Conservation (phyloP, 2,329 filamentous ascomycete species). For the Botrytis cinerea region DNA sequence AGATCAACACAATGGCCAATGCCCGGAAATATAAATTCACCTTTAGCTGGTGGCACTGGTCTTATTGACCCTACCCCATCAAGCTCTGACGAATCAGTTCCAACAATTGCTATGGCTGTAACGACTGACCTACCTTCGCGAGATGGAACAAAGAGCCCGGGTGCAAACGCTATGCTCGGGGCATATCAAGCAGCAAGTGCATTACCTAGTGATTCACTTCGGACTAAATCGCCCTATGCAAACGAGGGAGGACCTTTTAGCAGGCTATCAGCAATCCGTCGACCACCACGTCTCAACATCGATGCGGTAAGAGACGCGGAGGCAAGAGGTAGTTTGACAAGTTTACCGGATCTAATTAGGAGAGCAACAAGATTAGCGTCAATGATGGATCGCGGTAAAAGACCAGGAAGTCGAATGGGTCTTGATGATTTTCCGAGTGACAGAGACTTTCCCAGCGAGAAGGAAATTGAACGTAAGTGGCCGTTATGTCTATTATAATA, state of each 20-base stretch:
- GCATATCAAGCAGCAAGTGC: conserved; percentile 51
- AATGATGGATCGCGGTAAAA: conserved; percentile 80
- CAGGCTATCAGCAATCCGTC: conserved; percentile 56
- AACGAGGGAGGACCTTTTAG: conserved; percentile 38
- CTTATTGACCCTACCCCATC: conserved; percentile 37
- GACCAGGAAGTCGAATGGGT: conserved; percentile 61
- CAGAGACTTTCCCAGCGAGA: conserved; percentile 38
- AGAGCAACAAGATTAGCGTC: conserved; percentile 84
- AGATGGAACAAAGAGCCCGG: conserved; percentile 30
- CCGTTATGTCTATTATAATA: background rate
- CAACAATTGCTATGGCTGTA: conserved; percentile 28
- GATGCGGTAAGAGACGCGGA: conserved; percentile 80
- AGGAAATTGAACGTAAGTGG: conserved; percentile 35
- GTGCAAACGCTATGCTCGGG: conserved; percentile 52
- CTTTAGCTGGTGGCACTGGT: conserved; percentile 37
- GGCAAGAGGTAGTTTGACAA: conserved; percentile 84
- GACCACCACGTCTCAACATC: conserved; percentile 77
- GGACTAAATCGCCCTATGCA: conserved; percentile 6
- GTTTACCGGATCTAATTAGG: conserved; percentile 85
- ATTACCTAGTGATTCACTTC: conserved; percentile 22
- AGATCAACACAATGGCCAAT: conserved; percentile 33
- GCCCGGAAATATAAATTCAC: conserved; percentile 32
- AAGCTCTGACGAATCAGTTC: conserved; percentile 35
- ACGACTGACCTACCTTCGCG: conserved; percentile 27
- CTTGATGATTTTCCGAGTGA: conserved; percentile 52